Evolutionary conservation across 2,329 filamentous ascomycete species (phyloP).

Genomic region (Fusarium domesticum): DNA sequence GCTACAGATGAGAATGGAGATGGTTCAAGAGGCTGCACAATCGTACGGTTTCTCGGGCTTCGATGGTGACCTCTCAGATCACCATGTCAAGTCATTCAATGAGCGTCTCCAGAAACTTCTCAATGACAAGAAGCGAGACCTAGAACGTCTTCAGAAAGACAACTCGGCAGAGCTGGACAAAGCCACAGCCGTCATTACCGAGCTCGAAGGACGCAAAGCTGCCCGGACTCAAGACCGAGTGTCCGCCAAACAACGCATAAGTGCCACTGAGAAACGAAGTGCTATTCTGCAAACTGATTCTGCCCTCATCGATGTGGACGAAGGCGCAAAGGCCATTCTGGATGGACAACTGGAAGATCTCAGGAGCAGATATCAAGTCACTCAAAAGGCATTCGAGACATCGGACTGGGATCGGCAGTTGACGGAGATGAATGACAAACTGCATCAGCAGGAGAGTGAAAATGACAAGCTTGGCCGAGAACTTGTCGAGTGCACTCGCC

Average conservation of each 20-base stretch:
- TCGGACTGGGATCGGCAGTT: constrained; percentile 71
- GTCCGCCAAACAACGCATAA: constrained; percentile 69
- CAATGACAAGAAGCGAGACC: constrained; percentile 72
- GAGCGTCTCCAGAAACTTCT: constrained; percentile 71
- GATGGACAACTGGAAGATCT: constrained; percentile 71
- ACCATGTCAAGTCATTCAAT: constrained; percentile 72
- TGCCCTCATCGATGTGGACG: constrained; percentile 75
- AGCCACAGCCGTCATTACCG: constrained; percentile 68
- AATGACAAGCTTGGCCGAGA: constrained; percentile 73
- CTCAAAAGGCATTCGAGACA: constrained; percentile 60
- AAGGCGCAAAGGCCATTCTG: constrained; percentile 75
- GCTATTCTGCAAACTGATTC: constrained; percentile 64
- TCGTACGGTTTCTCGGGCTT: constrained; percentile 80
- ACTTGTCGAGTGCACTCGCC: constrained; percentile 75
- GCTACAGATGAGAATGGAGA: constrained; percentile 63
- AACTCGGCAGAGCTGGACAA: constrained; percentile 70
- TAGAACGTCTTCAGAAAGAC: constrained; percentile 72
- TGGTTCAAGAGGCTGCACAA: constrained; percentile 76
- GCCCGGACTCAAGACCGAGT: constrained; percentile 71
- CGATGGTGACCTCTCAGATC: constrained; percentile 73
- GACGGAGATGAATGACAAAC: constrained; percentile 59
- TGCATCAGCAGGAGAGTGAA: constrained; percentile 69
- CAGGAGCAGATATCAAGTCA: constrained; percentile 57
- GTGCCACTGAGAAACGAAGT: constrained; percentile 69
- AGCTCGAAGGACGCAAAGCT: constrained; percentile 71